A percentile compares a stretch with the other conserved stretches of the same genome.
phyloP scores from a whole-genome alignment of 306 rosid genomes.

The Oemleria cerasiformis region DNA sequence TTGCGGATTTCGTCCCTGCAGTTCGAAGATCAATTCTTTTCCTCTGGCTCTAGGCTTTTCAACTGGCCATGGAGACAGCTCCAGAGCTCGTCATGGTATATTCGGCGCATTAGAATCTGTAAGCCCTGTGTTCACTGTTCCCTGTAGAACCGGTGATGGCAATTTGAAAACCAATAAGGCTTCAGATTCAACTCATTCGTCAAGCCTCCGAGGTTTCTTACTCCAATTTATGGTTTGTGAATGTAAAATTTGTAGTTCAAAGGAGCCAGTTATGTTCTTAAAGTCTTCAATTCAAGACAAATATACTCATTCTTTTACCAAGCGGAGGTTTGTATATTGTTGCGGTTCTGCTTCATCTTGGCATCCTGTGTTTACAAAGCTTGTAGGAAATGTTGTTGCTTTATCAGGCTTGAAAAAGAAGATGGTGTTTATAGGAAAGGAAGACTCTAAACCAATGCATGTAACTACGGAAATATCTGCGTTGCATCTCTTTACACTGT shows the following conservation, averaged over 20 bases:
- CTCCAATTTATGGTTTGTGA: slow-evolving; percentile 52
- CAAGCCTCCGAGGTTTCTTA: slow-evolving; percentile 53
- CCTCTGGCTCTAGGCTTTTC: slow-evolving; percentile 24
- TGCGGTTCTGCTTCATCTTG: slow-evolving; percentile 58
- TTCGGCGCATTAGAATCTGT: slow-evolving; percentile 57
- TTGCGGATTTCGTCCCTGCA: slow-evolving; percentile 7
- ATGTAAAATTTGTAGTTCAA: slow-evolving; percentile 53
- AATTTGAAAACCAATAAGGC: slow-evolving; percentile 2
- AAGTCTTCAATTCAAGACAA: slow-evolving; percentile 28
- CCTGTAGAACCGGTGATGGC: slow-evolving; percentile 36
- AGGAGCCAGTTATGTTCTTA: slow-evolving; percentile 19
- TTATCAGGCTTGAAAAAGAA: slow-evolving; percentile 69
- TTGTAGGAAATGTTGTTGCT: slow-evolving; percentile 40
- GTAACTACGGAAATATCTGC: slow-evolving; percentile 51
- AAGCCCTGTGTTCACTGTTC: slow-evolving; percentile 53
- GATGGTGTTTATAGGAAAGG: slow-evolving; percentile 46
- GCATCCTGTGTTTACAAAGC: slow-evolving; percentile 67
- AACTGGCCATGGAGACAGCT: neutral
- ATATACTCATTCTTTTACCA: slow-evolving; percentile 47
- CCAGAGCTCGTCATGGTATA: slow-evolving; percentile 35
- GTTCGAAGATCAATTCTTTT: slow-evolving; percentile 24
- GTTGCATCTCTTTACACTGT: slow-evolving; percentile 38
- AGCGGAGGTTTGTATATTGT: slow-evolving; percentile 51
- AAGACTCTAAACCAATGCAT: slow-evolving; percentile 63
- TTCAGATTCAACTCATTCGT: slow-evolving; percentile 23